Evolutionary conservation across 768 basidiomycete species (phyloP).

Genomic region (Lactarius trivialis): DNA sequence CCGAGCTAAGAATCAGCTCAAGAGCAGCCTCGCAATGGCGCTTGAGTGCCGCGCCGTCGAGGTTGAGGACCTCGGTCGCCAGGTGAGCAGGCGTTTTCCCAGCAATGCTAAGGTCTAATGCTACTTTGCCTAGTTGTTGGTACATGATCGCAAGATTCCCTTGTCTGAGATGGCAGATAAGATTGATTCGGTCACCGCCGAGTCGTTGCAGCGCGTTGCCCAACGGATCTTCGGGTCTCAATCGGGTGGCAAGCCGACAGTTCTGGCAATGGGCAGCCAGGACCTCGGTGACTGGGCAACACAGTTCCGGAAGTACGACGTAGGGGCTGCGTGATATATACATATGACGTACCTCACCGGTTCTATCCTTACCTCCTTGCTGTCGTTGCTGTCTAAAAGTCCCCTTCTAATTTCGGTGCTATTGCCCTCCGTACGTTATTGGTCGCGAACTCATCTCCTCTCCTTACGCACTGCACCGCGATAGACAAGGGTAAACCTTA

Average conservation of each 20-base stretch:
- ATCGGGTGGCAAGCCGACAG: conserved; percentile 59
- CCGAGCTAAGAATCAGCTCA: conserved; percentile 93
- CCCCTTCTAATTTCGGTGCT: neutral
- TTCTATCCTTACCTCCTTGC: neutral
- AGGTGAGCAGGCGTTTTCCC: conserved; percentile 41
- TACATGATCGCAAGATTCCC: conserved; percentile 79
- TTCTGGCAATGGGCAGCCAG: conserved; percentile 80
- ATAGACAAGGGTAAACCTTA: too few species aligned
- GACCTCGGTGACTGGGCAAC: conserved; percentile 63
- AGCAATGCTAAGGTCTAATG: conserved; percentile 1
- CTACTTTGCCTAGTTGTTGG: too few species aligned
- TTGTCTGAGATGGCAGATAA: too few species aligned
- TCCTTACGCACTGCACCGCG: too few species aligned
- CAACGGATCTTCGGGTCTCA: conserved; percentile 65
- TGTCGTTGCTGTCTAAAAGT: neutral
- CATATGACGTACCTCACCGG: neutral
- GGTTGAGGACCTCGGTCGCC: conserved; percentile 87
- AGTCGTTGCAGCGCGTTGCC: conserved; percentile 86
- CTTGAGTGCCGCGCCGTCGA: conserved; percentile 80
- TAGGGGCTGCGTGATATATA: conserved; percentile 32
- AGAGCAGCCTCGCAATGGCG: conserved; percentile 90
- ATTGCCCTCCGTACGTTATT: neutral
- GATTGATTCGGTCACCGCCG: too few species aligned
- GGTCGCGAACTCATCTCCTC: too few species aligned
- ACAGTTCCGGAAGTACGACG: conserved; percentile 63